A percentile compares a stretch with the other conserved stretches of the same genome.
phyloP scores from a whole-genome alignment of 78 protist species.

The Dictyostelium citrinum region DNA sequence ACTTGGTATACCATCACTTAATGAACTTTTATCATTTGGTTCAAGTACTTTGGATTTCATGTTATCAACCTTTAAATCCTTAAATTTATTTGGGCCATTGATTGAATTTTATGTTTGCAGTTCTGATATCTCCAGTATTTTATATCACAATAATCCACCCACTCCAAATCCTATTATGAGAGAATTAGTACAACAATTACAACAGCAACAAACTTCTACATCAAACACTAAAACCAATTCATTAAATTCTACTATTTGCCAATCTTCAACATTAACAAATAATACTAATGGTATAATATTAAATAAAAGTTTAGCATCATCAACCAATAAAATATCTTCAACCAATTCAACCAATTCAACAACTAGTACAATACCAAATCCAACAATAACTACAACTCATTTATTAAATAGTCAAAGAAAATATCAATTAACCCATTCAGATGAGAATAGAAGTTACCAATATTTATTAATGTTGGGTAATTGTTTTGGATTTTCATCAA shows the following conservation, averaged over 20 bases:
- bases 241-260: background rate
- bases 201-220: background rate
- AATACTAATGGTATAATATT: background rate
- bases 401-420: conserved; percentile 30
- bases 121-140: conserved; percentile 39
- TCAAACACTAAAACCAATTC: background rate
- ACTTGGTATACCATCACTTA: conserved; percentile 14
- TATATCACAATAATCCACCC: conserved; percentile 26
- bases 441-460: conserved; percentile 56
- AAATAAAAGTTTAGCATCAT: background rate
- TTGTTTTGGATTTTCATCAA: background rate
- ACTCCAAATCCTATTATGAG: conserved; percentile 21
- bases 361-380: background rate
- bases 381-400: background rate
- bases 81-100: conserved; percentile 4
- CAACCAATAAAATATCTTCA: background rate
- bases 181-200: background rate
- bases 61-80: background rate
- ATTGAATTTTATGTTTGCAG: conserved; percentile 37
- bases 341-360: background rate
- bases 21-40: background rate
- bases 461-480: conserved; percentile 38
- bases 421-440: conserved; percentile 26
- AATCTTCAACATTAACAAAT: background rate
- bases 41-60: conserved; percentile 12